Conservation (phyloP, 192 early-diverging fungal genomes). For the Gigaspora rosea region DNA sequence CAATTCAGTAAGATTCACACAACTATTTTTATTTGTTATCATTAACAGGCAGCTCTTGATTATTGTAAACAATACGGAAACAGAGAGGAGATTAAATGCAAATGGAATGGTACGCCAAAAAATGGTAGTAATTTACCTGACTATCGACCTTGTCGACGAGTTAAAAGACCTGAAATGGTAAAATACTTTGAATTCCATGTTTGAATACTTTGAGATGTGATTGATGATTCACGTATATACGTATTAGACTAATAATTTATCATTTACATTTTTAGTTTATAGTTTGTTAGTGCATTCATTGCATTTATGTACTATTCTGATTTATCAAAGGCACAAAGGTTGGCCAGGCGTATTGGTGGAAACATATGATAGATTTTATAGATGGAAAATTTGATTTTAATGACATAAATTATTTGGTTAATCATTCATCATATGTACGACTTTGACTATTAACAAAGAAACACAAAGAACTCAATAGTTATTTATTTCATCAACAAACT, state of each 20-base stretch:
- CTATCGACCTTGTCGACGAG: constrained; percentile 11
- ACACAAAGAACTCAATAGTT: too few species aligned
- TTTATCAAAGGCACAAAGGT: constrained; percentile 2
- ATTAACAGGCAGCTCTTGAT: too few species aligned
- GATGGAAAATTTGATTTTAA: too few species aligned
- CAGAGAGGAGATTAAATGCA: not conserved
- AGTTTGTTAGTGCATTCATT: constrained; percentile 8
- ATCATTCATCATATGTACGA: too few species aligned
- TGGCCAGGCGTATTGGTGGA: constrained; percentile 3
- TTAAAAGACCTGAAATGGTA: not conserved
- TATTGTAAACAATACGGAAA: constrained; percentile 12
- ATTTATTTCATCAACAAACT: too few species aligned
- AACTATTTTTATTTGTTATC: too few species aligned
- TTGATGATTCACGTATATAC: not conserved
- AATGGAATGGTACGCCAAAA: not conserved
- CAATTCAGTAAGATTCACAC: too few species aligned
- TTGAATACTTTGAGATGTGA: not conserved
- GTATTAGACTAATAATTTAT: not conserved
- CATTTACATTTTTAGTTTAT: not conserved
- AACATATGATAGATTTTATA: not conserved
- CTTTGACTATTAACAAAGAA: too few species aligned
- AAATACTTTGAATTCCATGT: constrained; percentile 24
- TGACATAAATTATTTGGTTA: too few species aligned
- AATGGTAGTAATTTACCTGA: not conserved
- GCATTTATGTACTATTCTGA: not conserved